Percentiles rank a stretch among this genome's conserved stretches.
Evolutionary conservation across 2,329 filamentous ascomycete genomes (phyloP).

Genomic region (Aspergillus glaucus): DNA sequence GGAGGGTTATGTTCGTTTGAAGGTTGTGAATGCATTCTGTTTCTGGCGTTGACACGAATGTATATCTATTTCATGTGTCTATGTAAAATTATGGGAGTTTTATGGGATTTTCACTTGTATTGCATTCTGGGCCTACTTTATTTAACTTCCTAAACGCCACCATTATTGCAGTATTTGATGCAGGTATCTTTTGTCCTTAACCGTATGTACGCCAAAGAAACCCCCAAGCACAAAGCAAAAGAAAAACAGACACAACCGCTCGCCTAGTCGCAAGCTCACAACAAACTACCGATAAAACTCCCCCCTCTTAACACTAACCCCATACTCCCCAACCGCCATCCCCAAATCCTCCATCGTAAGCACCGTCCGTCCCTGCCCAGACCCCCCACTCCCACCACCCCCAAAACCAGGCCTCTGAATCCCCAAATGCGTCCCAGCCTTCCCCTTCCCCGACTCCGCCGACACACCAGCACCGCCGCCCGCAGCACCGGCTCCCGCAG

Average conservation of each 20-base stretch:
- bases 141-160: constrained; percentile 6
- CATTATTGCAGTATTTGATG: constrained; percentile 9
- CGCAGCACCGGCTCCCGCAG: constrained; percentile 45
- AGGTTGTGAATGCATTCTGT: neutral
- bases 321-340: constrained; percentile 97
- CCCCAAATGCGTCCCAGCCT: constrained; percentile 55
- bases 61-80: neutral
- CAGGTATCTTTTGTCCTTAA: constrained; percentile 9
- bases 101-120: too few species aligned
- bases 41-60: too few species aligned
- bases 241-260: neutral
- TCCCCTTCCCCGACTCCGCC: constrained; percentile 39
- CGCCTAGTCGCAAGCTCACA: neutral
- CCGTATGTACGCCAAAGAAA: constrained; percentile 9
- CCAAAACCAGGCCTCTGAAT: constrained; percentile 75
- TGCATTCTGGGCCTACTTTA: neutral
- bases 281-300: constrained; percentile 76
- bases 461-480: constrained; percentile 46
- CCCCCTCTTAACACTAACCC: constrained; percentile 92
- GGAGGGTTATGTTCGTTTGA: neutral
- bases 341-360: constrained; percentile 98
- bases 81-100: constrained; percentile 2
- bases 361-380: constrained; percentile 78
- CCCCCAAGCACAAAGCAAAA: neutral
- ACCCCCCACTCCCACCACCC: constrained; percentile 81